These are phyloP conservation scores for Talaromyces rugulosus DNA, from an alignment of 2,329 filamentous ascomycete genomes.

Conservation along the genomic window DNA sequence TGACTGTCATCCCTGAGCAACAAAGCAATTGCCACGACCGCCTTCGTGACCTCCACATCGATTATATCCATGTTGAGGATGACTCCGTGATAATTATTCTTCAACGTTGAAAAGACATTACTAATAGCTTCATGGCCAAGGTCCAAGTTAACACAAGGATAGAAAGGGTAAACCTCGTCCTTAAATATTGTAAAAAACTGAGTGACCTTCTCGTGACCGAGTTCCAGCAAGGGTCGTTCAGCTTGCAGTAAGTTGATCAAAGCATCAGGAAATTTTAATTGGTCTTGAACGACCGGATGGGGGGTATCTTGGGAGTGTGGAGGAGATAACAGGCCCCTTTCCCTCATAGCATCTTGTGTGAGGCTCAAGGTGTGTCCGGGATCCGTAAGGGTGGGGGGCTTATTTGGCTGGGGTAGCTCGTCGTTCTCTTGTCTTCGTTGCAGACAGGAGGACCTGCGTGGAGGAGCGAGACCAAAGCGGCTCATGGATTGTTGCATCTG, in stretches of 20 bases:
- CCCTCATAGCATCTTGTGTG: not conserved
- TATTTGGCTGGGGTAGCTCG: too few species aligned
- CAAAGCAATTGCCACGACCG: not conserved
- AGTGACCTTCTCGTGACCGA: not conserved
- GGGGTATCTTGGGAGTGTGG: not conserved
- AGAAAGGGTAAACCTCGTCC: not conserved
- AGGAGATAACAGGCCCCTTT: not conserved
- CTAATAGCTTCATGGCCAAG: too few species aligned
- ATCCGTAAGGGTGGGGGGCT: not conserved
- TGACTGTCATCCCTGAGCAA: not conserved
- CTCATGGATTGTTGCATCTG: not conserved
- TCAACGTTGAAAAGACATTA: too few species aligned
- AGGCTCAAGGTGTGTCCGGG: not conserved
- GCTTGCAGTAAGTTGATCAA: not conserved
- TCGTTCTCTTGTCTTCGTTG: not conserved
- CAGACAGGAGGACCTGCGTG: not conserved
- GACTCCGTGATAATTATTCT: not conserved
- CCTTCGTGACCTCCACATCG: not conserved
- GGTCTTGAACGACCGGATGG: not conserved
- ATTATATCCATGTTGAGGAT: not conserved
- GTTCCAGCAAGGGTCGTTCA: not conserved
- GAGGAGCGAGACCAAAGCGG: not conserved
- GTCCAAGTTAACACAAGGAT: not conserved
- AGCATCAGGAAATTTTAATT: not conserved
- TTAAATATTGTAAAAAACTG: not conserved